These are phyloP conservation scores for Trypanosomatidae sp. DNA, from an alignment of 208 protist genomes.

Conservation along the genomic window DNA sequence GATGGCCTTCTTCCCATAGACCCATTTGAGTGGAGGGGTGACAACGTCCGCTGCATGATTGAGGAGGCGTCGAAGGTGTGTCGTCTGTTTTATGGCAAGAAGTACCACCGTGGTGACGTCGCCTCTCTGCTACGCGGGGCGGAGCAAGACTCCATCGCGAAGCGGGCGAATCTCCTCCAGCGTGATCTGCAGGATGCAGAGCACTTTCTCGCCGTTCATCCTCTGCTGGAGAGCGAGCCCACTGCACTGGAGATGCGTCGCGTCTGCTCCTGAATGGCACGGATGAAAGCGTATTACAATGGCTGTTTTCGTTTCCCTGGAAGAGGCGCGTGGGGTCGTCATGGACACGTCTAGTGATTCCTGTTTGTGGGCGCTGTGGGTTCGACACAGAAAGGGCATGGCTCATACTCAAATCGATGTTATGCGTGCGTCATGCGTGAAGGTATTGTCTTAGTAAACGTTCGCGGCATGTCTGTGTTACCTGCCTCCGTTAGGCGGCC, in stretches of 20 bases:
- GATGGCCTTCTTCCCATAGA: constrained; percentile 82
- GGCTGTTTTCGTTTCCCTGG: neutral
- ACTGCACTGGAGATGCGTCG: neutral
- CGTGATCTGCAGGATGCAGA: constrained; percentile 75
- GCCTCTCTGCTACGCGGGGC: constrained; percentile 53
- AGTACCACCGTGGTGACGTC: constrained; percentile 81
- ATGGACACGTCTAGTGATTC: neutral
- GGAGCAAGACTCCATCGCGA: constrained; percentile 70
- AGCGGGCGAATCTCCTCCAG: constrained; percentile 64
- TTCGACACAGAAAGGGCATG: neutral
- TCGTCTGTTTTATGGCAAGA: constrained; percentile 75
- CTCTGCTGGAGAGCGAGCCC: constrained; percentile 41
- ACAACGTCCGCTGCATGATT: constrained; percentile 60
- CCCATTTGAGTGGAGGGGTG: constrained; percentile 83
- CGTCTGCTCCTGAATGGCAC: constrained; percentile 10
- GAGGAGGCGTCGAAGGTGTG: constrained; percentile 77
- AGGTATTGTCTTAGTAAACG: neutral
- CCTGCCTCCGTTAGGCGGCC: neutral
- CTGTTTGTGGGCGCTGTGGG: neutral
- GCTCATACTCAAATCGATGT: neutral
- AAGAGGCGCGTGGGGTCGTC: neutral
- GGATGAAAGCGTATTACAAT: neutral
- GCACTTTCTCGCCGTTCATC: constrained; percentile 59
- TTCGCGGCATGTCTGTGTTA: neutral
- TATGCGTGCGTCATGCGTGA: neutral